Conservation (phyloP, 2,329 filamentous ascomycete genomes). For the Bipolaris bicolor region DNA sequence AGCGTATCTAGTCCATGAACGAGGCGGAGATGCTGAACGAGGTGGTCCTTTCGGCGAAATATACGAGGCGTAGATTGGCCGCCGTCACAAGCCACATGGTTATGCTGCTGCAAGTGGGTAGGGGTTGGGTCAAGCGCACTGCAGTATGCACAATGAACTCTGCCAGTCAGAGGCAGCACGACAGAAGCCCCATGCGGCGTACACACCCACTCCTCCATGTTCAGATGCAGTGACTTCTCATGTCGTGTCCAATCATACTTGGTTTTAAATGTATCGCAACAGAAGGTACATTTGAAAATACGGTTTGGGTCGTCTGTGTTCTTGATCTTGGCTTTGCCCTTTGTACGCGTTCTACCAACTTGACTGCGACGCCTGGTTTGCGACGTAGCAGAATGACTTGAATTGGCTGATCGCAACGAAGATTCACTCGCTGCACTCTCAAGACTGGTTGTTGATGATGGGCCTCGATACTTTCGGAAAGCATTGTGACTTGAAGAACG, state of each 20-base stretch:
- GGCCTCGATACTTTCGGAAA: slow-evolving; percentile 47
- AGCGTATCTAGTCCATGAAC: slow-evolving; percentile 65
- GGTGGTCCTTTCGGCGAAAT: slow-evolving; percentile 65
- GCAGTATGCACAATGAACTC: slow-evolving; percentile 63
- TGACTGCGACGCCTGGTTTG: slow-evolving; percentile 50
- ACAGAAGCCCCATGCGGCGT: slow-evolving; percentile 62
- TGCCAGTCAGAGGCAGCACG: slow-evolving; percentile 58
- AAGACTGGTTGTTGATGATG: slow-evolving; percentile 52
- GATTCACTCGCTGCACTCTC: slow-evolving; percentile 53
- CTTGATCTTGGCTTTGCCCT: slow-evolving; percentile 12
- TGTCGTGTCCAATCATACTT: slow-evolving; percentile 41
- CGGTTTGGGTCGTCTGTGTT: slow-evolving; percentile 20
- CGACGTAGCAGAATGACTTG: slow-evolving; percentile 47
- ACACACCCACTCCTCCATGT: slow-evolving; percentile 53
- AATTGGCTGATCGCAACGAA: slow-evolving; percentile 57
- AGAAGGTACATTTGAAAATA: slow-evolving; percentile 40
- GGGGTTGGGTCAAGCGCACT: slow-evolving; percentile 57
- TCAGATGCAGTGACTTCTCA: slow-evolving; percentile 38
- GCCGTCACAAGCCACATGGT: slow-evolving; percentile 67
- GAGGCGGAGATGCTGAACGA: slow-evolving; percentile 64
- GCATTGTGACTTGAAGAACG: slow-evolving; percentile 22
- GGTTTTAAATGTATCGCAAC: slow-evolving; percentile 37
- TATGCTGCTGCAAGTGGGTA: slow-evolving; percentile 63
- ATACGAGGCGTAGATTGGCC: slow-evolving; percentile 64
- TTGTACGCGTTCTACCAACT: slow-evolving; percentile 9